Percentiles rank a stretch among this genome's conserved stretches.
These are phyloP conservation scores for Fusarium floridanum DNA, from an alignment of 2,329 filamentous ascomycete genomes.

Conservation along the genomic window DNA sequence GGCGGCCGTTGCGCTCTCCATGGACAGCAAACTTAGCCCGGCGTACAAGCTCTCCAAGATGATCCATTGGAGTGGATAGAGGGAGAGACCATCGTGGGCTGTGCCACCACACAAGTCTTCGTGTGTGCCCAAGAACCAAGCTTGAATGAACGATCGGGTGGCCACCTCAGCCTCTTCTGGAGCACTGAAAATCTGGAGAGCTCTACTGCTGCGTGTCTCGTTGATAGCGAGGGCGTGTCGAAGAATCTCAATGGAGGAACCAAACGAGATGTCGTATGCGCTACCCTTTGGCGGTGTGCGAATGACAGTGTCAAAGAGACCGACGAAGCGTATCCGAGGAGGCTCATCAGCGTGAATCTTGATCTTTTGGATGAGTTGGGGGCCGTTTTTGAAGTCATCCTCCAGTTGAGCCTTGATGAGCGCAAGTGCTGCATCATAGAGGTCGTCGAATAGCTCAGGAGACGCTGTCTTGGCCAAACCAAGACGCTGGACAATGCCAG, in stretches of 20 bases:
- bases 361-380: slow-evolving; percentile 26
- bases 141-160: slow-evolving; percentile 34
- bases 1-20: not conserved
- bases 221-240: slow-evolving; percentile 43
- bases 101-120: slow-evolving; percentile 40
- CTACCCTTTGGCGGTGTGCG: slow-evolving; percentile 8
- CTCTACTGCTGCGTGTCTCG: slow-evolving; percentile 30
- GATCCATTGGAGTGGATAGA: slow-evolving; percentile 44
- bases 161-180: slow-evolving; percentile 24
- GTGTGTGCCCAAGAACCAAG: slow-evolving; percentile 44
- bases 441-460: slow-evolving; percentile 29
- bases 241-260: slow-evolving; percentile 29
- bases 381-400: slow-evolving; percentile 36
- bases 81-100: slow-evolving; percentile 37
- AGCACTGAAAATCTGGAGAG: slow-evolving; percentile 10
- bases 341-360: slow-evolving; percentile 16
- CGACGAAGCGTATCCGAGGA: slow-evolving; percentile 41
- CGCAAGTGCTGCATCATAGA: slow-evolving; percentile 30
- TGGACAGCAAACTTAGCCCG: slow-evolving; percentile 19
- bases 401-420: slow-evolving; percentile 41
- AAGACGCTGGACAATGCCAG: slow-evolving; percentile 39
- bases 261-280: slow-evolving; percentile 36
- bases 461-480: slow-evolving; percentile 22
- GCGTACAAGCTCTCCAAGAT: slow-evolving; percentile 37
- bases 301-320: slow-evolving; percentile 39